These are phyloP conservation scores for Gillenia trifoliata DNA, from an alignment of 306 rosid genomes.

Conservation along the genomic window DNA sequence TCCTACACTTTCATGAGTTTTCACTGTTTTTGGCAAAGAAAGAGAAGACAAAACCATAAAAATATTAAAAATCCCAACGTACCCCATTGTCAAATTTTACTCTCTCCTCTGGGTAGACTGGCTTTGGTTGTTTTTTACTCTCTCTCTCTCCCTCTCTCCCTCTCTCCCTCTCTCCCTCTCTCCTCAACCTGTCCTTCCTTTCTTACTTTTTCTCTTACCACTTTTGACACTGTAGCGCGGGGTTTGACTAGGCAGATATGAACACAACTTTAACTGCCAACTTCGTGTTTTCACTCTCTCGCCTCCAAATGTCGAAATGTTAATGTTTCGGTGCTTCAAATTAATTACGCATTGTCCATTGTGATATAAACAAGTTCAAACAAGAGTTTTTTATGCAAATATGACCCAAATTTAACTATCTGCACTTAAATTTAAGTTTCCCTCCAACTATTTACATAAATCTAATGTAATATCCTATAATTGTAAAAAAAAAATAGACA, in stretches of 20 bases:
- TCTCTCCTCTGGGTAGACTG: conserved; percentile 1
- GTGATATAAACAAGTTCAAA: background rate
- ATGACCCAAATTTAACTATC: too few species aligned
- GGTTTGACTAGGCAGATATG: conserved; percentile 42
- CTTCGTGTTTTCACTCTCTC: conserved; percentile 34
- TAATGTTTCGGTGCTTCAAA: too few species aligned
- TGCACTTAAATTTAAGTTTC: too few species aligned
- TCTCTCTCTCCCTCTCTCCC: background rate
- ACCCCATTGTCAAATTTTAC: conserved; percentile 34
- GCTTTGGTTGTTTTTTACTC: background rate
- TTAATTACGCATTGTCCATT: too few species aligned
- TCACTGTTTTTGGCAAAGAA: conserved; percentile 82
- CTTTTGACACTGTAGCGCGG: conserved; percentile 35
- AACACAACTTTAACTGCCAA: conserved; percentile 56
- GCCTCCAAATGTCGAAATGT: background rate
- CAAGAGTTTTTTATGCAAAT: too few species aligned
- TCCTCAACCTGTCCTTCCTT: conserved; percentile 27
- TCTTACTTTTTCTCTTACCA: conserved; percentile 2
- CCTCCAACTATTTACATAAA: too few species aligned
- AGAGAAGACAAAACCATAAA: conserved; percentile 34
- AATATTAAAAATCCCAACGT: conserved; percentile 51
- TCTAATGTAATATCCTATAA: too few species aligned
- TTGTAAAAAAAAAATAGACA: too few species aligned
- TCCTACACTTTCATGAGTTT: conserved; percentile 71
- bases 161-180: background rate